phyloP scores from a whole-genome alignment of 1,139 yeast species.

The Petasospora fabianii region DNA sequence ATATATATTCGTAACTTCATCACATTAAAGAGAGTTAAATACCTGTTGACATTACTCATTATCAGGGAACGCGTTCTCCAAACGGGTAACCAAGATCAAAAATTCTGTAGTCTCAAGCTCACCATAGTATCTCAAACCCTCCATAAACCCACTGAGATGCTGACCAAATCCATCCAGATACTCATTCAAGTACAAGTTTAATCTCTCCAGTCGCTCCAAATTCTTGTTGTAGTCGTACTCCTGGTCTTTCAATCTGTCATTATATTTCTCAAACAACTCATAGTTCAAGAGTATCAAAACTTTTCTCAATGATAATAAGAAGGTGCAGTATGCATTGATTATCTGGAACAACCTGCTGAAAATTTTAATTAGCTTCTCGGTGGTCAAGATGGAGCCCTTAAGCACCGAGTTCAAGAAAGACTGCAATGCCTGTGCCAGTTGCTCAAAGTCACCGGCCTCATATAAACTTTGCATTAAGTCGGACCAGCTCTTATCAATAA shows the following conservation, averaged over 20 bases:
- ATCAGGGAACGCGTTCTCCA: constrained; percentile 36
- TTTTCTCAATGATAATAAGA: constrained; percentile 51
- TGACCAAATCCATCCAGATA: constrained; percentile 55
- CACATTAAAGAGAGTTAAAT: too few species aligned
- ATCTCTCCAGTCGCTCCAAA: constrained; percentile 39
- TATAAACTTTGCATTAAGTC: constrained; percentile 35
- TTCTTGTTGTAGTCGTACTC: constrained; percentile 40
- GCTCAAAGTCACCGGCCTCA: constrained; percentile 43
- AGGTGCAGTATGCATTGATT: constrained; percentile 52
- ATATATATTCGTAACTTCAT: background rate
- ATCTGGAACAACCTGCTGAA: constrained; percentile 44
- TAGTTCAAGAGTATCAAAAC: constrained; percentile 51
- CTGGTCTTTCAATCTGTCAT: constrained; percentile 37
- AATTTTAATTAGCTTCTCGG: constrained; percentile 49
- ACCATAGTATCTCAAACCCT: constrained; percentile 53
- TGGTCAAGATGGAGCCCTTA: constrained; percentile 66
- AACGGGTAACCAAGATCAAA: constrained; percentile 47
- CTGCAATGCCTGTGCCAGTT: constrained; percentile 48
- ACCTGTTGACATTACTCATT: too few species aligned
- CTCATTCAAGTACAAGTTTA: constrained; percentile 47
- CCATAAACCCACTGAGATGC: constrained; percentile 50
- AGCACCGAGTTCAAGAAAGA: constrained; percentile 61
- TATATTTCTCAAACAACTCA: constrained; percentile 39
- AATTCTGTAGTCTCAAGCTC: constrained; percentile 61
- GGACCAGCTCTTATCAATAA: constrained; percentile 55